Evolutionary conservation across 345 rosid genomes (phyloP), one percentile per base, ranked within the genome.

Genomic region (Ceriops decandra): DNA sequence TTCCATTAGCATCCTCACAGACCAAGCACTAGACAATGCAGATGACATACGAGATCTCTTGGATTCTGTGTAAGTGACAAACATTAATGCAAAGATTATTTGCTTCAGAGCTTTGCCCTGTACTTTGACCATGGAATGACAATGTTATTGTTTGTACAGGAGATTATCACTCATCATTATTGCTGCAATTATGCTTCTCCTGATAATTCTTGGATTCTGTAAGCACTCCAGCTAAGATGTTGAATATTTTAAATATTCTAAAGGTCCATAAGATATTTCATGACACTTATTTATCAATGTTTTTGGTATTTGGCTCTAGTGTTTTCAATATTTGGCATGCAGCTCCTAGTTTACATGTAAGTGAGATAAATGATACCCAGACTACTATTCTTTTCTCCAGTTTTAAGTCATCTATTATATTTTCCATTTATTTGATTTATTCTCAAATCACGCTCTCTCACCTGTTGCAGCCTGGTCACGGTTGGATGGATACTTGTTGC

Each of bases 401-500:
- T 6, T 6, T 49, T 7, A 21, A 5, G 20, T 57, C 26, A 52
- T 63, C 51, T 31, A 30, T 24, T 1, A 0, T 67, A 24, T 20
- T 20, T 5, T 26, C 21, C 33, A 15, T 42, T 21, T 58, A 17
- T 26, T 31, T 16, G 20, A 6, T 20, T 19, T 28, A 24, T 6
- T 57, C 16, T 59, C 10, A 16, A 52, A 7, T 31, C 28, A 49
- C 32, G 19, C n/a, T 20, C 63, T 7, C 13, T 27, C 60, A 2
- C 56, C 61, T 71, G 22, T 68, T 83, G 84, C 85, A 95, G 99
- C 65, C 84, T 95, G 76, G 93, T 95, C 61, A 64, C 85, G 9
- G 62, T 88, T 27, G 99, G 98, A 81, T 95, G 99, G 99, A 65
- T 88, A 61, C 86, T 95, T 69, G 98, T 95, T 30, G 68, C 99